These are phyloP conservation scores for Persicaria tinctoria DNA, from an alignment of 148 eudicot species.

Conservation along the genomic window DNA sequence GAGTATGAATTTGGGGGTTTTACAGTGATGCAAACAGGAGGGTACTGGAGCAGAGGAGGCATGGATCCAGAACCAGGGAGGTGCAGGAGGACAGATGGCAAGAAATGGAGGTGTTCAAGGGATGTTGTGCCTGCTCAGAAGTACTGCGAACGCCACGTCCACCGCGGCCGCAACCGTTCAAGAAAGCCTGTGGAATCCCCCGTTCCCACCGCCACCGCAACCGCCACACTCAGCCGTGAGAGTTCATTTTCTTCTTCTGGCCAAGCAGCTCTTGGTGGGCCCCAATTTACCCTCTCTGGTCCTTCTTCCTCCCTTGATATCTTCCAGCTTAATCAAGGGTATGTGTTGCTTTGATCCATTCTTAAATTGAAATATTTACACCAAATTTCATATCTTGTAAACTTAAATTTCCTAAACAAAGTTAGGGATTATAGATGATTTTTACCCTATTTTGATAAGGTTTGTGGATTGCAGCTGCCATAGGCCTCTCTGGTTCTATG, in stretches of 20 bases:
- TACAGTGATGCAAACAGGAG: constrained; percentile 17
- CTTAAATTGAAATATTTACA: too few species aligned
- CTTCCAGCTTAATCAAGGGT: constrained; percentile 10
- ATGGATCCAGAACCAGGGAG: constrained; percentile 97
- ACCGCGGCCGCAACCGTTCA: constrained; percentile 98
- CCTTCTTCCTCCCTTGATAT: constrained; percentile 6
- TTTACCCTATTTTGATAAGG: too few species aligned
- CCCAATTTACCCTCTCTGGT: neutral
- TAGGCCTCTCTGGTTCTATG: too few species aligned
- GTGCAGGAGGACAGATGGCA: constrained; percentile 91
- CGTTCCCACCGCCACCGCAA: constrained; percentile 25
- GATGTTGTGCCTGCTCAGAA: constrained; percentile 79
- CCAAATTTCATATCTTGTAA: too few species aligned
- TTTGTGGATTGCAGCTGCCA: too few species aligned
- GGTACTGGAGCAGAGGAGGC: constrained; percentile 73
- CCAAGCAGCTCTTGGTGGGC: neutral
- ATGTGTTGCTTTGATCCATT: neutral
- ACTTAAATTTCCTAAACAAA: too few species aligned
- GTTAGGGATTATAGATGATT: too few species aligned
- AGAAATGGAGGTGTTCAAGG: constrained; percentile 97
- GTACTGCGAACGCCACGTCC: constrained; percentile 91
- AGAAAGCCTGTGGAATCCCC: constrained; percentile 99
- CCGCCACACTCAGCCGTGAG: neutral
- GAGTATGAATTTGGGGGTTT: too few species aligned
- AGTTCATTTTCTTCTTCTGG: neutral